Conservation (phyloP, 1,284 basidiomycete species). For the Earliella scabrosa region DNA sequence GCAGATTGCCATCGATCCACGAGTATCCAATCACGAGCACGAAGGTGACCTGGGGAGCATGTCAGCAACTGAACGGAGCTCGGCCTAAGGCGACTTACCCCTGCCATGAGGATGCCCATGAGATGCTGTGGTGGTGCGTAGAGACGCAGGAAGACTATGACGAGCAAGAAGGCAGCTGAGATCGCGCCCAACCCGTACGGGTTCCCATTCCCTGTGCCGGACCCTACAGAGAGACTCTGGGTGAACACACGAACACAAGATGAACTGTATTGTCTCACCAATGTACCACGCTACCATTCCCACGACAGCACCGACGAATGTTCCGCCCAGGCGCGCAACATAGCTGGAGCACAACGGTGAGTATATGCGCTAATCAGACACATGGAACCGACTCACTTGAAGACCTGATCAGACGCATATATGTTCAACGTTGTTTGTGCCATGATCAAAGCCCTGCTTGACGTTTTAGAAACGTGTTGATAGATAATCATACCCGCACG, state of each 20-base stretch:
- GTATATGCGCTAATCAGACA: too few species aligned
- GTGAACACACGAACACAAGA: too few species aligned
- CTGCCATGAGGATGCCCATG: slow-evolving; percentile 41
- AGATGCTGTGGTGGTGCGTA: slow-evolving; percentile 49
- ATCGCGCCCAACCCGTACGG: slow-evolving; percentile 62
- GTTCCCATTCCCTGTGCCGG: slow-evolving; percentile 55
- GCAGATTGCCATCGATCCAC: slow-evolving; percentile 62
- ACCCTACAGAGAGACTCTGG: slow-evolving; percentile 36
- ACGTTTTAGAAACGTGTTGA: neutral
- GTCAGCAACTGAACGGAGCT: neutral
- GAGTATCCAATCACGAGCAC: slow-evolving; percentile 60
- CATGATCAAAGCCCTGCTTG: slow-evolving; percentile 65
- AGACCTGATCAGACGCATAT: slow-evolving; percentile 65
- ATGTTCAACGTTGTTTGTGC: slow-evolving; percentile 66
- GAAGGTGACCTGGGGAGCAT: slow-evolving; percentile 42
- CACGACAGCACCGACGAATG: slow-evolving; percentile 39
- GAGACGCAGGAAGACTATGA: slow-evolving; percentile 57
- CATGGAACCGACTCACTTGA: slow-evolving; percentile 46
- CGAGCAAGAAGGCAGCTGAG: slow-evolving; percentile 53
- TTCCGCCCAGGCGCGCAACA: slow-evolving; percentile 50
- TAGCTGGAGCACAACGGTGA: slow-evolving; percentile 44
- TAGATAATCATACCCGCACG: neutral
- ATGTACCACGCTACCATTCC: slow-evolving; percentile 66
- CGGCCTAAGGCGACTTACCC: slow-evolving; percentile 33
- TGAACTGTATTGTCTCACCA: too few species aligned